Evolutionary conservation across 2,329 filamentous ascomycete genomes (phyloP).

Genomic region (Orbilia oligospora): DNA sequence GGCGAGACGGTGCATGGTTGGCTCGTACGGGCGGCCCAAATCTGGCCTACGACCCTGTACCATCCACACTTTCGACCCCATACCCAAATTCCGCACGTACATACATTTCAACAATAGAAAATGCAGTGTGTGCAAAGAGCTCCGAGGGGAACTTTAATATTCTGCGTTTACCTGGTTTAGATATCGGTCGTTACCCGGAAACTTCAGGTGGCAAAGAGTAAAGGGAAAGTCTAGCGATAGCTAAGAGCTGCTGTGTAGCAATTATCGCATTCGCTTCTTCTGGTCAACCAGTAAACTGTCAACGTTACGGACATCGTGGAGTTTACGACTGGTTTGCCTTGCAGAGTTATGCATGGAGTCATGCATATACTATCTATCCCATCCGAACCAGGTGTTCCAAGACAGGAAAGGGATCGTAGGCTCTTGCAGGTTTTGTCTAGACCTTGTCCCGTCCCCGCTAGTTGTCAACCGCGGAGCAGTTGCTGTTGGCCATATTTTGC

Average conservation of each 20-base stretch:
- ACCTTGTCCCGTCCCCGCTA: slow-evolving; percentile 20
- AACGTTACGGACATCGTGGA: slow-evolving; percentile 5
- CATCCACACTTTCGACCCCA: background rate
- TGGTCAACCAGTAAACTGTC: slow-evolving; percentile 14
- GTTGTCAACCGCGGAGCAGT: slow-evolving; percentile 10
- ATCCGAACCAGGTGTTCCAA: slow-evolving; percentile 17
- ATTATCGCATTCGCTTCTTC: slow-evolving; percentile 13
- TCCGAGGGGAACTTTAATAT: background rate
- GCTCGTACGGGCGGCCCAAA: background rate
- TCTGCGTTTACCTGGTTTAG: slow-evolving; percentile 36
- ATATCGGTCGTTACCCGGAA: slow-evolving; percentile 21
- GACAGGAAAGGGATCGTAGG: slow-evolving; percentile 37
- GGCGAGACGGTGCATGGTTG: background rate
- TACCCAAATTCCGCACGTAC: background rate
- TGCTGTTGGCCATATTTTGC: slow-evolving; percentile 37
- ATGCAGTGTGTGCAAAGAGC: slow-evolving; percentile 7
- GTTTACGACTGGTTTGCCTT: slow-evolving; percentile 16
- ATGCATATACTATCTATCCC: slow-evolving; percentile 6
- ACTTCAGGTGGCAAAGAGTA: slow-evolving; percentile 36
- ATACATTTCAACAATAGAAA: background rate
- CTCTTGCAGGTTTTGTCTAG: slow-evolving; percentile 9
- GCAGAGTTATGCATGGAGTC: slow-evolving; percentile 25
- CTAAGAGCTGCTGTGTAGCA: slow-evolving; percentile 22
- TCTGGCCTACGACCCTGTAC: background rate
- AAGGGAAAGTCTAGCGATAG: slow-evolving; percentile 22